Percentiles rank a stretch among this genome's conserved stretches.
These are phyloP conservation scores for Crithidia sp. DNA, from an alignment of 208 protist genomes.

Conservation along the genomic window DNA sequence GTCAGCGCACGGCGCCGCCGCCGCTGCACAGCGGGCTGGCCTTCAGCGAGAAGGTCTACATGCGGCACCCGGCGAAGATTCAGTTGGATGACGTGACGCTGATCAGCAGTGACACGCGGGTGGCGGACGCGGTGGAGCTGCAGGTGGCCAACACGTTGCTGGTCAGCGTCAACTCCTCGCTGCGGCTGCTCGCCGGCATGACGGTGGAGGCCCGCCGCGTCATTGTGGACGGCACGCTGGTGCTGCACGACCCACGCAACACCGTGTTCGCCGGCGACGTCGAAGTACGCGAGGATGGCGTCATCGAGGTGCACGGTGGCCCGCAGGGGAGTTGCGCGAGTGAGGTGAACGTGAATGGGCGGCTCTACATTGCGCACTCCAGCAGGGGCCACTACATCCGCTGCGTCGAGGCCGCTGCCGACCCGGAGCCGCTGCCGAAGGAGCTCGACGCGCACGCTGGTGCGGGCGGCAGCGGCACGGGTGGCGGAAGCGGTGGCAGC, in stretches of 20 bases:
- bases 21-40: conserved; percentile 38
- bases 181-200: conserved; percentile 19
- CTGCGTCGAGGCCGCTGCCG: conserved; percentile 14
- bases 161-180: conserved; percentile 18
- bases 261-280: conserved; percentile 31
- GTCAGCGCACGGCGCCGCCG: neutral
- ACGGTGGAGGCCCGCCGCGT: conserved; percentile 17
- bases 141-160: conserved; percentile 13
- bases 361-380: conserved; percentile 14
- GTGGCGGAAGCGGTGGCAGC: neutral
- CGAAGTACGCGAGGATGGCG: conserved; percentile 35
- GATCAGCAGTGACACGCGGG: conserved; percentile 31
- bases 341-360: conserved; percentile 25
- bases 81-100: conserved; percentile 50
- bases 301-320: conserved; percentile 31
- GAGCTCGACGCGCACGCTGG: conserved; percentile 8
- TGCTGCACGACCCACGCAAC: conserved; percentile 26
- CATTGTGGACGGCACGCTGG: conserved; percentile 22
- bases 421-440: conserved; percentile 12
- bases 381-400: conserved; percentile 9
- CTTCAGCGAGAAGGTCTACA: conserved; percentile 45
- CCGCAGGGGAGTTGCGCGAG: conserved; percentile 18
- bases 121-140: conserved; percentile 28
- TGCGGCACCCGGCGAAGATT: conserved; percentile 36
- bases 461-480: neutral